Conservation (phyloP, 169 alveolate species). For the Theileria annulata region DNA sequence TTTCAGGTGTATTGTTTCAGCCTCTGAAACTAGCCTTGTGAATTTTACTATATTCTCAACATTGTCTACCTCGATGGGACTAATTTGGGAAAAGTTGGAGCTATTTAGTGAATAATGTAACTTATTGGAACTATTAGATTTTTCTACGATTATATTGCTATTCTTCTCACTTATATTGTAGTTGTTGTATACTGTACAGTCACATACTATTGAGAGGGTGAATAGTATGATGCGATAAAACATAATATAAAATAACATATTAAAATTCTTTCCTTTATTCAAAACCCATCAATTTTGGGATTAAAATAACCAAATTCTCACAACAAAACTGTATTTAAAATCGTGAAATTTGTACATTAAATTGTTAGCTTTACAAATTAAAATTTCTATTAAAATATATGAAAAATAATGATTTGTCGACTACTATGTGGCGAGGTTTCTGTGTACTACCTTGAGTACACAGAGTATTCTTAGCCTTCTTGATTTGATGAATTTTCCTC, state of each 20-base stretch:
- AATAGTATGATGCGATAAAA: not conserved
- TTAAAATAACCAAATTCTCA: too few species aligned
- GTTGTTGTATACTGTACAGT: not conserved
- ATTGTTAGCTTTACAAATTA: not conserved
- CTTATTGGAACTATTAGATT: not conserved
- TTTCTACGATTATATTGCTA: not conserved
- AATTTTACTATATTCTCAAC: conserved; percentile 5
- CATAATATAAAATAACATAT: not conserved
- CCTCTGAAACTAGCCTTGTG: conserved; percentile 39
- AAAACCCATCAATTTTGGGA: not conserved
- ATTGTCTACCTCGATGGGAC: not conserved
- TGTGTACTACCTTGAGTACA: not conserved
- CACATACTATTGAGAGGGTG: not conserved
- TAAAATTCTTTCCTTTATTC: not conserved
- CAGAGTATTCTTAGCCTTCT: not conserved
- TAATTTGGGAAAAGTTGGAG: not conserved
- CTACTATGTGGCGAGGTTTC: not conserved
- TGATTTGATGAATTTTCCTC: not conserved
- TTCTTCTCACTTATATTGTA: not conserved
- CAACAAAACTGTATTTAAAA: not conserved
- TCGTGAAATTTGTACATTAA: not conserved
- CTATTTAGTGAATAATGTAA: not conserved
- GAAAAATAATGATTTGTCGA: not conserved
- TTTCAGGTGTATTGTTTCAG: conserved; percentile 55
- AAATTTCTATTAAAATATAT: too few species aligned